Base-by-base conservation (phyloP, 768 basidiomycete genomes). In the Boletus reticulatus region DNA sequence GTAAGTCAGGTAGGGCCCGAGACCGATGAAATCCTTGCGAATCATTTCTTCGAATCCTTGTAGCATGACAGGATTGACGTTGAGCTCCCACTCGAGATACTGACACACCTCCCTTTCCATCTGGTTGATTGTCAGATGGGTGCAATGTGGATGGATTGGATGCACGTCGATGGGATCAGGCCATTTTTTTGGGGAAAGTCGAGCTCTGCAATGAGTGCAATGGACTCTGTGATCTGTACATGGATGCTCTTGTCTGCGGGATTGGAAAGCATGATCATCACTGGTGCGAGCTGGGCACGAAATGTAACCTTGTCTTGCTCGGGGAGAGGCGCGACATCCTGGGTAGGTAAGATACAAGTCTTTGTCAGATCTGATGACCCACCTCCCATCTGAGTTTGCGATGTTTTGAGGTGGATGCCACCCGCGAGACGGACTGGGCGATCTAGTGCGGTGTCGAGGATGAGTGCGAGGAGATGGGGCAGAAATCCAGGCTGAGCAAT, bases 181-280 rank as follows among this genome's bases (percentile, higher is more conserved):
- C 97, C 97, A 99, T 61, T 83, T 82, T 16, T 77, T n/a, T n/a
- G 72, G 12, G 97, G 97, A 68, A 98, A 99, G 75, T 99, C 97
- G 24, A 87, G 78, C 61, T 88, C 84, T 14, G 97, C 95, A 67
- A 98, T 89, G 62, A 95, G 81, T 9, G 94, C 87, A 32, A 98
- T 88, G 11, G 94, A 84, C 73, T 99, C 95, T 16, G 94, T 95
- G 34, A 98, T 82, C 73, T 98, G 94, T 2, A 87, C 84, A 7
- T 90, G 83, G 52, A 91, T 78, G 4, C 78, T 58, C 65, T 88
- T 91, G 71, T 92, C 89, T 37, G 82, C 73, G 8, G 89, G 80
- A 55, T 77, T 77, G 0, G 94, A 91, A 34, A 98, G 79, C 20
- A 84, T 71, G 57, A 98, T 85, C 96, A 99, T 98, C 39, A 94